Base-by-base conservation (phyloP, 129 eudicot species). In the Silybum marianum region DNA sequence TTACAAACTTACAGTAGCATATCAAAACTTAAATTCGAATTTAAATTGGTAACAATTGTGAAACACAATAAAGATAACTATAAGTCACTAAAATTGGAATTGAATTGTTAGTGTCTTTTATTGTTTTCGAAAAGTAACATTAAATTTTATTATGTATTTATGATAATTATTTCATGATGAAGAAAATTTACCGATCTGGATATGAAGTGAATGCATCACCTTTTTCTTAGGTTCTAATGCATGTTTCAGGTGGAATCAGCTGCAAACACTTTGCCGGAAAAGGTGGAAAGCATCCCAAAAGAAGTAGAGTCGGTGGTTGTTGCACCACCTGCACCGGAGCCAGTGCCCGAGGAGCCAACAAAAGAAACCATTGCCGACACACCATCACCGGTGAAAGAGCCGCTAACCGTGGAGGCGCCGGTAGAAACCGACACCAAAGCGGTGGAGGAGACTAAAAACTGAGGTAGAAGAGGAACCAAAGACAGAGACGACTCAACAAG, bases 221-320 rank as follows among this genome's bases (percentile, higher is more conserved):
- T 7, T 3, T 60, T 26, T 30, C 3, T 13, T 24, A 22, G 2
- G 66, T 12, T 38, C 51, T 25, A 30, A 44, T 81, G 60, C 62
- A 12, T 65, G 63, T 70, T 23, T 44, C 79, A 90, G 94, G 91
- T 90, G 74, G 81, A 69, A 51, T 79, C 90, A 22, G 86, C 62
- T 70, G 68, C 87, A 70, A 75, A 73, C 82, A 38, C 87, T 80
- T 66, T 82, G 48, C 78, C 87, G 22, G 90, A 87, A 72, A 83
- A 38, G 44, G 75, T 84, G 39, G 85, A 78, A 69, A 78, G 6
- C 79, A 66, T 76, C 83, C 78, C 84, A 30, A 32, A 72, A 60
- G 86, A 84, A 60, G 80, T 34, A 2, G 72, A 71, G 73, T 39
- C 82, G 9, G 22, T 63, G 67, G 84, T 62, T 16, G 84, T 4